These are phyloP conservation scores for Candida germanica DNA, from an alignment of 805 yeast species.

Conservation along the genomic window DNA sequence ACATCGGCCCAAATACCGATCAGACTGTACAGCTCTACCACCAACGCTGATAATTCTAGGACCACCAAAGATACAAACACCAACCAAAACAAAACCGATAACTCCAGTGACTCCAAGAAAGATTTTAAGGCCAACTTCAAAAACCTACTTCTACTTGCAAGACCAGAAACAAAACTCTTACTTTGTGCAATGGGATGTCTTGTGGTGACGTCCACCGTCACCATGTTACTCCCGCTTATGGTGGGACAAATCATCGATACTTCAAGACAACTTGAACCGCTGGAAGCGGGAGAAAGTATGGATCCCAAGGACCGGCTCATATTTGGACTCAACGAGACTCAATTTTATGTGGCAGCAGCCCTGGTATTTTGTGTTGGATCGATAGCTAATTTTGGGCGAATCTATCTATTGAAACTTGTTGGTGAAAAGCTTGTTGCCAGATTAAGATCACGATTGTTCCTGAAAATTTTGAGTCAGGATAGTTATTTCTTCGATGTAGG, in stretches of 20 bases:
- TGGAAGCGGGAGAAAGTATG: conserved; percentile 1
- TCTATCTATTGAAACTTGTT: conserved; percentile 67
- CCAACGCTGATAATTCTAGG: too few relatives aligned
- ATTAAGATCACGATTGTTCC: conserved; percentile 71
- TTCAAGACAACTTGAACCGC: conserved; percentile 34
- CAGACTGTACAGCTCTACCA: too few relatives aligned
- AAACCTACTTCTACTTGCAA: conserved; percentile 24
- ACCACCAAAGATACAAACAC: neutral
- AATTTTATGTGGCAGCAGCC: conserved; percentile 62
- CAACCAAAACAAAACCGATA: neutral
- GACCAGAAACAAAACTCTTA: conserved; percentile 51
- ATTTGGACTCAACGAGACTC: conserved; percentile 59
- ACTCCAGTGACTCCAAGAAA: neutral
- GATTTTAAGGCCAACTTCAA: conserved; percentile 15
- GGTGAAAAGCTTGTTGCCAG: conserved; percentile 89
- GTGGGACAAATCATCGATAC: conserved; percentile 86
- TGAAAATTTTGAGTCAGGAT: conserved; percentile 78
- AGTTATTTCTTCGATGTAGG: conserved; percentile 86
- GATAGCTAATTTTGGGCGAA: conserved; percentile 74
- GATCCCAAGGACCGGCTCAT: conserved; percentile 11
- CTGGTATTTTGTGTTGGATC: conserved; percentile 72
- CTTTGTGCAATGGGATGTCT: conserved; percentile 61
- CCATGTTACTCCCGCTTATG: conserved; percentile 77
- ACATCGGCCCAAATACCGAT: too few relatives aligned
- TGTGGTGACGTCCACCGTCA: conserved; percentile 68